phyloP scores from a whole-genome alignment of 208 protist genomes.

The Crithidia acanthocephali region DNA sequence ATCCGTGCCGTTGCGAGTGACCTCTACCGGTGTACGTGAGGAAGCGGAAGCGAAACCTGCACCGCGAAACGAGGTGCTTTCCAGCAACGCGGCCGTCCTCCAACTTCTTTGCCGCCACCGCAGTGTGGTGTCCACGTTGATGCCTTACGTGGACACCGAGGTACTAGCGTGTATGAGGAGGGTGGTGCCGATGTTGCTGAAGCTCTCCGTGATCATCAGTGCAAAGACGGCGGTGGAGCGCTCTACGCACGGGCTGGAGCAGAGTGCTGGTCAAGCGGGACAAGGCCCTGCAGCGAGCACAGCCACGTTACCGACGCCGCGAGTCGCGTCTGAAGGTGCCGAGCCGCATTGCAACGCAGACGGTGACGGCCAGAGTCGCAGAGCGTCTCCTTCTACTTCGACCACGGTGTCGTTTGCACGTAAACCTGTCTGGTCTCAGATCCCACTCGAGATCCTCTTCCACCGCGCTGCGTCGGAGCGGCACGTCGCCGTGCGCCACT shows the following conservation, averaged over 20 bases:
- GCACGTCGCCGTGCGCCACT: conserved; percentile 31
- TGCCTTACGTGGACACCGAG: conserved; percentile 31
- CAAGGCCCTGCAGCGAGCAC: too few species aligned
- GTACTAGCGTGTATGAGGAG: neutral
- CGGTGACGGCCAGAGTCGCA: too few species aligned
- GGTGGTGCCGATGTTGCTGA: neutral
- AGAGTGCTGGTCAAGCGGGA: too few species aligned
- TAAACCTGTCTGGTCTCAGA: conserved; percentile 22
- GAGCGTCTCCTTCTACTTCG: neutral
- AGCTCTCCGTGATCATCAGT: conserved; percentile 9
- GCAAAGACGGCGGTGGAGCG: conserved; percentile 19
- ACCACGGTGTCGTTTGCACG: neutral
- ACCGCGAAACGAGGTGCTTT: neutral
- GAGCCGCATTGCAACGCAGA: too few species aligned
- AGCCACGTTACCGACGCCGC: too few species aligned
- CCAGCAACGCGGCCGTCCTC: neutral
- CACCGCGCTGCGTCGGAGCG: conserved; percentile 37
- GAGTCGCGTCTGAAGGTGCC: too few species aligned
- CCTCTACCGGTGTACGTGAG: too few species aligned
- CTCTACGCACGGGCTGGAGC: neutral
- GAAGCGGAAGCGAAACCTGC: too few species aligned
- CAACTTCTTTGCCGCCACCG: neutral
- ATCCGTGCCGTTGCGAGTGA: neutral
- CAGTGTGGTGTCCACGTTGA: neutral
- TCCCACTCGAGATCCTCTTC: conserved; percentile 31